Base-by-base conservation (phyloP, 2,329 filamentous ascomycete genomes). In the Penicillium brevicompactum region DNA sequence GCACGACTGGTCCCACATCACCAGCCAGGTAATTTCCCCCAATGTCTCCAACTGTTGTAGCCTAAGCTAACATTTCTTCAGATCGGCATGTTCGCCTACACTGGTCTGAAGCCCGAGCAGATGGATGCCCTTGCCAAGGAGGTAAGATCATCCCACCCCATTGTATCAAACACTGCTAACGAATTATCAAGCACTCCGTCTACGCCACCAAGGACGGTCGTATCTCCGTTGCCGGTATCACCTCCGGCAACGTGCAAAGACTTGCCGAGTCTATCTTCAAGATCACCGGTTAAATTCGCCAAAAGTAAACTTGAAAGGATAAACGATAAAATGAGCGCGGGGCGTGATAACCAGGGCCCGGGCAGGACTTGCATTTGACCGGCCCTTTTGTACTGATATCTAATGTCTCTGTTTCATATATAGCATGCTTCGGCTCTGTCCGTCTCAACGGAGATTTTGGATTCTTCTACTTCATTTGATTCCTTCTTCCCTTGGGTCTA, bases 41-140 rank as follows among this genome's bases (percentile, higher is more conserved):
- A 16, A 11, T 21, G 6, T 18, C 1, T 2, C 9, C 14, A 24
- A 10, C 11, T 4, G 14, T 16, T 46, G 13, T 21, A 11, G 22
- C 16, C 2, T 11, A 30, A 30, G 49, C 51, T 53, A 8, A 53
- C 51, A 7, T 37, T 13, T 27, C 24, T 56, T 8, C 60, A 85
- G 85, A 99, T 99, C 70, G 94, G 94, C 80, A 99, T 99, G 94
- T 99, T 99, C 73, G 93, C 94, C 67, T 99, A 96, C 84, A 99
- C 94, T 49, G 94, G 94, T 59, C 82, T 99, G 70, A 93, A 83
- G 68, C 81, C 92, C 52, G 88, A 93, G 79, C 90, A 97, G 81
- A 97, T 97, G 91, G 89, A 93, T 53, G 81, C 81, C 70, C 83
- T 99, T 60, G 91, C 92, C 65, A 92, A 95, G 82, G 91, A 97